Conservation (phyloP, 305 asterid species). For the Rubia balearica region DNA sequence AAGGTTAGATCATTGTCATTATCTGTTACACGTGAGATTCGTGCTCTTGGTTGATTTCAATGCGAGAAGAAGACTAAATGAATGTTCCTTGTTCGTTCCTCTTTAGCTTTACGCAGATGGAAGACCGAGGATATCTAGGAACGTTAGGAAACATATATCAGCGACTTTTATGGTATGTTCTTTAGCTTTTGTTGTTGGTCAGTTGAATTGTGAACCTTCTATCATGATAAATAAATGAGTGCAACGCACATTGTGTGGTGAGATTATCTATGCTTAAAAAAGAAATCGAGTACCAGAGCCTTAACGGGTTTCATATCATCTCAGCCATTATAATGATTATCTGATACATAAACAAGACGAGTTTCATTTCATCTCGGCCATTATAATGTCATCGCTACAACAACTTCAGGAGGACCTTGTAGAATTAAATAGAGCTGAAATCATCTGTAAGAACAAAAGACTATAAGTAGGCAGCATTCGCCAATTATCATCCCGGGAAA, state of each 20-base stretch:
- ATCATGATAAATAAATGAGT: not conserved
- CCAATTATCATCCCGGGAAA: slow-evolving; percentile 42
- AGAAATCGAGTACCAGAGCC: not conserved
- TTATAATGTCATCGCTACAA: slow-evolving; percentile 74
- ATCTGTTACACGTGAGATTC: not conserved
- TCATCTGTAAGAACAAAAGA: slow-evolving; percentile 31
- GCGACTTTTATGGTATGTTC: slow-evolving; percentile 66
- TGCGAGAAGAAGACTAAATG: not conserved
- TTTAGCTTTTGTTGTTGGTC: not conserved
- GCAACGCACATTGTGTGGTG: not conserved
- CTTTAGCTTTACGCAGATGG: slow-evolving; percentile 69
- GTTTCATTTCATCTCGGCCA: slow-evolving; percentile 34
- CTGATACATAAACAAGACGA: not conserved
- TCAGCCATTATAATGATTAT: slow-evolving; percentile 57
- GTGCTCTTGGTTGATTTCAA: not conserved
- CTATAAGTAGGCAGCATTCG: slow-evolving; percentile 23
- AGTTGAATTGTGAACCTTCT: not conserved
- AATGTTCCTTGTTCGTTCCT: slow-evolving; percentile 5
- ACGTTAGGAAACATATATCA: slow-evolving; percentile 59
- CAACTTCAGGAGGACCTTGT: slow-evolving; percentile 55
- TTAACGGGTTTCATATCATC: slow-evolving; percentile 14
- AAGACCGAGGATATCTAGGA: slow-evolving; percentile 48
- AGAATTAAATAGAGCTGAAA: slow-evolving; percentile 31
- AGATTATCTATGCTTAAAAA: too few species aligned
- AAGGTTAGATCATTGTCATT: slow-evolving; percentile 38